phyloP scores from a whole-genome alignment of 1,139 yeast genomes.

The Kurtzmaniella quercitrusa region DNA sequence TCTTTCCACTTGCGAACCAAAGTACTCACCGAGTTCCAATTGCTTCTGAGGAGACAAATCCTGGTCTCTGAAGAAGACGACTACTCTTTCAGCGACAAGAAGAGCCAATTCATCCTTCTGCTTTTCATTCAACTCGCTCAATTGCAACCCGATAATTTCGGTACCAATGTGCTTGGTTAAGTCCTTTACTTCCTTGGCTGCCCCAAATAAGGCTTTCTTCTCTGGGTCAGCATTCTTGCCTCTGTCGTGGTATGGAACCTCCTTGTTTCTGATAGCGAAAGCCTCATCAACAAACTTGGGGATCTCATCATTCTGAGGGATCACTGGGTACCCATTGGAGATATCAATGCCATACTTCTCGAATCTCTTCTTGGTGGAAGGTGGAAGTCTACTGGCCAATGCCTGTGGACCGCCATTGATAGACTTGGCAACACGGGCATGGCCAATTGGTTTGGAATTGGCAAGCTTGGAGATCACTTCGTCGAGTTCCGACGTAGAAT shows the following conservation, averaged over 20 bases:
- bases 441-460: conserved; percentile 17
- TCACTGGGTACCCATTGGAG: conserved; percentile 29
- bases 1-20: conserved; percentile 25
- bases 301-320: conserved; percentile 23
- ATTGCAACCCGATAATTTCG: conserved; percentile 52
- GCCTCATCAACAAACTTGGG: conserved; percentile 56
- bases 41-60: conserved; percentile 31
- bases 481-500: conserved; percentile 10
- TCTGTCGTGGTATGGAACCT: conserved; percentile 39
- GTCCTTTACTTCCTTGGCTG: conserved; percentile 45
- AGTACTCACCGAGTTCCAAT: conserved; percentile 27
- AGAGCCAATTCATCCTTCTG: conserved; percentile 50
- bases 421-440: conserved; percentile 3
- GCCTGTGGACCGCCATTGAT: conserved; percentile 8
- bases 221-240: conserved; percentile 50
- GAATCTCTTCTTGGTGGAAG: conserved; percentile 18
- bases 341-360: conserved; percentile 26
- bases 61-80: conserved; percentile 40
- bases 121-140: conserved; percentile 42
- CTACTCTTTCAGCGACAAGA: conserved; percentile 40
- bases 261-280: conserved; percentile 35
- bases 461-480: conserved; percentile 16
- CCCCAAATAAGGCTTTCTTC: conserved; percentile 48
- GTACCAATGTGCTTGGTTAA: conserved; percentile 51
- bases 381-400: conserved; percentile 8